These are phyloP conservation scores for Penicillium robsamsonii DNA, from an alignment of 495 filamentous ascomycete genomes.

Conservation along the genomic window DNA sequence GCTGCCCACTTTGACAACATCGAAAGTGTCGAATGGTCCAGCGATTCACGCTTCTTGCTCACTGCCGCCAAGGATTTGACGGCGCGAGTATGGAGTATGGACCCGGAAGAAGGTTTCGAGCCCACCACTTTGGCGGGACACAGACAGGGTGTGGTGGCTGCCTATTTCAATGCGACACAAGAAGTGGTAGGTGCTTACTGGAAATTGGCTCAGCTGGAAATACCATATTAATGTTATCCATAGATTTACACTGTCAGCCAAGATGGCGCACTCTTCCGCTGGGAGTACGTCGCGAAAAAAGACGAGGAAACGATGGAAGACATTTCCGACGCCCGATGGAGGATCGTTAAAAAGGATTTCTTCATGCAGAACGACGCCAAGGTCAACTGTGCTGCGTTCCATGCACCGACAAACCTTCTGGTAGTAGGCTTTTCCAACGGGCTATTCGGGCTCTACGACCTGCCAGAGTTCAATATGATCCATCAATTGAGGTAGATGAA, in stretches of 20 bases:
- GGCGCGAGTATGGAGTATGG: conserved; percentile 87
- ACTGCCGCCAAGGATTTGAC: conserved; percentile 90
- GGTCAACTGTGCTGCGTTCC: conserved; percentile 83
- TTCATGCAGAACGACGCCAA: conserved; percentile 89
- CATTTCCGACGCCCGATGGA: conserved; percentile 69
- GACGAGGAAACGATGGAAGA: conserved; percentile 60
- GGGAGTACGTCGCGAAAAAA: conserved; percentile 56
- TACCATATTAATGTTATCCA: conserved; percentile 39
- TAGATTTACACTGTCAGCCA: conserved; percentile 74
- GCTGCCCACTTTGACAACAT: conserved; percentile 86
- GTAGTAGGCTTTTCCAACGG: conserved; percentile 95
- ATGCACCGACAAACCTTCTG: conserved; percentile 78
- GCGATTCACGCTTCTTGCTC: conserved; percentile 90
- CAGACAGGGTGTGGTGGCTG: conserved; percentile 77
- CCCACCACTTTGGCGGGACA: conserved; percentile 90
- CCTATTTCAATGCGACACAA: conserved; percentile 91
- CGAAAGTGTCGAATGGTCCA: conserved; percentile 85
- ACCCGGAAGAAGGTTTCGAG: conserved; percentile 81
- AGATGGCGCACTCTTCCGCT: conserved; percentile 65
- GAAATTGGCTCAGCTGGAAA: conserved; percentile 41
- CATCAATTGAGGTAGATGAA: conserved; percentile 65
- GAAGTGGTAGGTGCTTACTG: conserved; percentile 56
- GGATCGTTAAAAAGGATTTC: conserved; percentile 81
- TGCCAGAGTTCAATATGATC: conserved; percentile 95
- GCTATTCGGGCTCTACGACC: conserved; percentile 87